Percentiles rank a stretch among this genome's conserved stretches.
These are phyloP conservation scores for Backusella westeae DNA, from an alignment of 192 early-diverging fungal species.

Conservation along the genomic window DNA sequence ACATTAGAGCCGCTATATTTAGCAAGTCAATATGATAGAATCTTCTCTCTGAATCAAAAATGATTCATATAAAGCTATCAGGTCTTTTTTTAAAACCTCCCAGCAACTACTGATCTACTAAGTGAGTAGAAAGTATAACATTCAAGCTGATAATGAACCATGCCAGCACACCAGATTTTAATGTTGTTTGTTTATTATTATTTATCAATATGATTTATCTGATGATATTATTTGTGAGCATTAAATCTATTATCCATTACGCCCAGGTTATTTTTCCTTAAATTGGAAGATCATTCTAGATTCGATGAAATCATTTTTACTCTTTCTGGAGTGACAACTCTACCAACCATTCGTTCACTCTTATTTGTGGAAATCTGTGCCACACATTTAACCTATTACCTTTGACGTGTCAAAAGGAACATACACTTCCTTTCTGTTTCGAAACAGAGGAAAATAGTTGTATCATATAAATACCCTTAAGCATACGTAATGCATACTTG, in stretches of 20 bases:
- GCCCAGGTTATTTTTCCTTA: neutral
- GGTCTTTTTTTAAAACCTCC: neutral
- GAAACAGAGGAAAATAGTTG: neutral
- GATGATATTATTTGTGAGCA: neutral
- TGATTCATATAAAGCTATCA: neutral
- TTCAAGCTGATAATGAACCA: neutral
- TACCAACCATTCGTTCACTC: neutral
- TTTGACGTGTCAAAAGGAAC: neutral
- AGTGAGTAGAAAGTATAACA: neutral
- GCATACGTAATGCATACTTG: too few relatives aligned
- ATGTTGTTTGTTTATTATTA: neutral
- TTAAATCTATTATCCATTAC: neutral
- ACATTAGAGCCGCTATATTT: neutral
- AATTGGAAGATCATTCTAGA: neutral
- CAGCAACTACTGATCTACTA: neutral
- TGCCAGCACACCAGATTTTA: neutral
- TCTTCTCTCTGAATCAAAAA: neutral
- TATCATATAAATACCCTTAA: too few relatives aligned
- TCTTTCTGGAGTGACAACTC: neutral
- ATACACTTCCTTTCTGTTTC: neutral
- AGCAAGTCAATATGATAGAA: neutral
- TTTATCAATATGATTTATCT: neutral
- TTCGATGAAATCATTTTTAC: neutral
- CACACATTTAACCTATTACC: neutral
- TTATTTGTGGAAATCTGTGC: neutral